Conservation (phyloP, 495 filamentous ascomycete species). For the Hyaloscypha finlandica region DNA sequence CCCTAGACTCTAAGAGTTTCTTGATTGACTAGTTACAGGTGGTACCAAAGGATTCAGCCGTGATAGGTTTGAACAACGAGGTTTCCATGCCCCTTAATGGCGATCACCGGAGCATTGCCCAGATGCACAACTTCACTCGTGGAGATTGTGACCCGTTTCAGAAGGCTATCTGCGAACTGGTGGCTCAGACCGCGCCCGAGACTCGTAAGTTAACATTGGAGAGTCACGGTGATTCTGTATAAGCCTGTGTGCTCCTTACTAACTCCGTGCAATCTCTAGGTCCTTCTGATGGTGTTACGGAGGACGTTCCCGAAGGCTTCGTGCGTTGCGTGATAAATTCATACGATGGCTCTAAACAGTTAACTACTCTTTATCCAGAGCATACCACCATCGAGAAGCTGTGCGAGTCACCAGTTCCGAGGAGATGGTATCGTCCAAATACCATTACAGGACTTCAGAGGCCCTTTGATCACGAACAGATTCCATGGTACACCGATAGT, state of each 20-base stretch:
- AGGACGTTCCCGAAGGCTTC: neutral
- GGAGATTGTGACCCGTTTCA: neutral
- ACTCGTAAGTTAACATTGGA: neutral
- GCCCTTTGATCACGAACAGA: neutral
- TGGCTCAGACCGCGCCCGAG: neutral
- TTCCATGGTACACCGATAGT: neutral
- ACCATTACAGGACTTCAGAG: neutral
- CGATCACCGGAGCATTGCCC: slow-evolving; percentile 7
- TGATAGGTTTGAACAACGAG: slow-evolving; percentile 6
- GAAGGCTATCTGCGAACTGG: neutral
- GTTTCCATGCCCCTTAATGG: neutral
- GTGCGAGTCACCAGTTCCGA: neutral
- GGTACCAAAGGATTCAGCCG: slow-evolving; percentile 4
- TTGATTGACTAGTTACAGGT: slow-evolving; percentile 3
- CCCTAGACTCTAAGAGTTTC: slow-evolving; percentile 1
- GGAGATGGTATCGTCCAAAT: slow-evolving; percentile 1
- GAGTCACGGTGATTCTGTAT: neutral
- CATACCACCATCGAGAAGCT: neutral
- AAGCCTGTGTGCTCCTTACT: neutral
- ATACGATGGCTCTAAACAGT: neutral
- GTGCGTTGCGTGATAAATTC: slow-evolving; percentile 1
- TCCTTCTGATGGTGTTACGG: neutral
- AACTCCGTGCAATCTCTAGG: neutral
- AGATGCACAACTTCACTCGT: neutral
- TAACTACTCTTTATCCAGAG: neutral